Evolutionary conservation across 345 rosid genomes (phyloP).

Genomic region (Pugionium cornutum): DNA sequence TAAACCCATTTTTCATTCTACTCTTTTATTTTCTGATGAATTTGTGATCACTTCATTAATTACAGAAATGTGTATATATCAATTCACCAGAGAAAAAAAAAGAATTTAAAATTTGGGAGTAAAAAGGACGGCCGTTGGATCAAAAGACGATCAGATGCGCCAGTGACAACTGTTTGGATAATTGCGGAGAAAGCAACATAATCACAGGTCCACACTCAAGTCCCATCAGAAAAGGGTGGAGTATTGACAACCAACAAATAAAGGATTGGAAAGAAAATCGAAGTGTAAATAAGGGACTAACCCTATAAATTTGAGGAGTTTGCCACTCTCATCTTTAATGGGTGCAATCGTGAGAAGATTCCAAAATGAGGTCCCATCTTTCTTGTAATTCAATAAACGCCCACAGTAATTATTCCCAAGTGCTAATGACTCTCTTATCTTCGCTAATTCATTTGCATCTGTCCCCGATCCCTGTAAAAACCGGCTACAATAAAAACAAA

Average conservation of each 20-base stretch:
- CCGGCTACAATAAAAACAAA: slow-evolving; percentile 51
- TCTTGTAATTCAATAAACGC: slow-evolving; percentile 86
- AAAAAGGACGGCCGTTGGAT: slow-evolving; percentile 11
- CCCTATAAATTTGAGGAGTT: slow-evolving; percentile 92
- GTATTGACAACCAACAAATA: slow-evolving; percentile 8
- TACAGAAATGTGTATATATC: not conserved
- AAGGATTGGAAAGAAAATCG: not conserved
- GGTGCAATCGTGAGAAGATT: slow-evolving; percentile 93
- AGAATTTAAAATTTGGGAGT: not conserved
- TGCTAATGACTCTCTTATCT: slow-evolving; percentile 68
- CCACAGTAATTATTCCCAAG: slow-evolving; percentile 75
- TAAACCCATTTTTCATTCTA: too few relatives aligned
- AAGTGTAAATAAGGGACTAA: slow-evolving; percentile 38
- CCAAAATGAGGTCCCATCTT: slow-evolving; percentile 95
- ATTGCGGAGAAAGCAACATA: slow-evolving; percentile 34
- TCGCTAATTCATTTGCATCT: slow-evolving; percentile 80
- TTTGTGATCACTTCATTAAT: too few relatives aligned
- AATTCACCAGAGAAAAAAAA: not conserved
- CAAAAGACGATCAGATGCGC: slow-evolving; percentile 5
- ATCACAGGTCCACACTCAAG: slow-evolving; percentile 36
- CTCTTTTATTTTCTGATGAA: too few relatives aligned
- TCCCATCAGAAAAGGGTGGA: slow-evolving; percentile 33
- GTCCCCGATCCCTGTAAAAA: slow-evolving; percentile 90
- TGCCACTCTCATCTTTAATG: slow-evolving; percentile 84
- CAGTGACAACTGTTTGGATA: not conserved